phyloP scores from a whole-genome alignment of 2,329 filamentous ascomycete species.

The Botryotinia globosa region DNA sequence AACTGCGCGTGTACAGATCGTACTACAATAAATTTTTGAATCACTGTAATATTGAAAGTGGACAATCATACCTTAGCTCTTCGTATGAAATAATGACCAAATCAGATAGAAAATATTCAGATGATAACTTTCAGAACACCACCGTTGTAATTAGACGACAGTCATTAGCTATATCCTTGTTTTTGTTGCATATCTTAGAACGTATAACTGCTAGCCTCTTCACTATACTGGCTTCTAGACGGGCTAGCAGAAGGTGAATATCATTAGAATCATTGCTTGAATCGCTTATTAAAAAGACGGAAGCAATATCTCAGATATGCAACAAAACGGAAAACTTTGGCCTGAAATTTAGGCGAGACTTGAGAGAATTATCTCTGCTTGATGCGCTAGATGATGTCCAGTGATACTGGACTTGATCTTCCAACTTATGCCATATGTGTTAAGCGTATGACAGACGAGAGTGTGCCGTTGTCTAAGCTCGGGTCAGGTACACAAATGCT shows the following conservation, averaged over 20 bases:
- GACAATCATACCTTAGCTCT: no score
- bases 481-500: background rate
- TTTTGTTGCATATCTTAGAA: background rate
- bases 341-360: background rate
- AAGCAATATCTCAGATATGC: background rate
- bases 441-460: background rate
- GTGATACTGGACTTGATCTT: background rate
- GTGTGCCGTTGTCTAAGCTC: background rate
- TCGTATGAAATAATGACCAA: background rate
- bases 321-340: background rate
- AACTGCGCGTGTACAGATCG: no score
- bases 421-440: background rate
- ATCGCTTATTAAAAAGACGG: background rate
- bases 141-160: background rate
- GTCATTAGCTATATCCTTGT: background rate
- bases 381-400: background rate
- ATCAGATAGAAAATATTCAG: background rate
- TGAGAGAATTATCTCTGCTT: background rate
- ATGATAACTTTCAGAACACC: background rate
- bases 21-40: no score
- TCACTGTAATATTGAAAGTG: no score
- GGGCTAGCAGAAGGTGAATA: background rate
- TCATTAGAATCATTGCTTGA: background rate
- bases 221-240: background rate
- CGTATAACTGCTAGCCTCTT: background rate